Evolutionary conservation across 345 rosid species (phyloP).

Genomic region (Euphorbia peplus): DNA sequence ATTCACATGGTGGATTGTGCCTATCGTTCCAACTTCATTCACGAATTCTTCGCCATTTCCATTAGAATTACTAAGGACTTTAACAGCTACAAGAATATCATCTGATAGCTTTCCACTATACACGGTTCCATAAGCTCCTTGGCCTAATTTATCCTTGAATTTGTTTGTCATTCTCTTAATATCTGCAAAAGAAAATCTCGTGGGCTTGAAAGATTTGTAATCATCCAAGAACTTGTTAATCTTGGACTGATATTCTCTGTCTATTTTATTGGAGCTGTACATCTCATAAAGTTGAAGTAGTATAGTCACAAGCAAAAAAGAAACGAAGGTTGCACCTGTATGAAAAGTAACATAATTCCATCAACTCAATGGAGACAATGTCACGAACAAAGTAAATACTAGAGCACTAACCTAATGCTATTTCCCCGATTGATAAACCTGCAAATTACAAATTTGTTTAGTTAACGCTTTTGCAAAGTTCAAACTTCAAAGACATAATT

Average conservation of each 20-base stretch:
- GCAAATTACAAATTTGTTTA: too few relatives aligned
- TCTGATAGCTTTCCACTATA: conserved; percentile 9
- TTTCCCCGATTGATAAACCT: too few relatives aligned
- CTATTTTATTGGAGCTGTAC: background rate
- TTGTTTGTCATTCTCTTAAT: background rate
- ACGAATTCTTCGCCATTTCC: conserved; percentile 10
- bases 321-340: too few relatives aligned
- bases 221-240: conserved; percentile 6
- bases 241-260: conserved; percentile 6
- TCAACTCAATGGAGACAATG: too few relatives aligned
- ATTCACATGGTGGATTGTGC: too few relatives aligned
- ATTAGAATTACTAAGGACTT: background rate
- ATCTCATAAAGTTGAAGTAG: background rate
- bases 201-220: conserved; percentile 12
- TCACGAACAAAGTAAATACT: too few relatives aligned
- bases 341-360: too few relatives aligned
- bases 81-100: conserved; percentile 11
- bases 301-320: background rate
- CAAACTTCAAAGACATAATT: too few relatives aligned
- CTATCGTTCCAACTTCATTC: too few relatives aligned
- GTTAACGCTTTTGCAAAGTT: too few relatives aligned
- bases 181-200: conserved; percentile 12
- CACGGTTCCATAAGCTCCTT: conserved; percentile 18
- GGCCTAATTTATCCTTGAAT: conserved; percentile 14
- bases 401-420: too few relatives aligned